These are phyloP conservation scores for Fraxinus xanthoxyloides DNA, from an alignment of 305 asterid species.

Conservation along the genomic window DNA sequence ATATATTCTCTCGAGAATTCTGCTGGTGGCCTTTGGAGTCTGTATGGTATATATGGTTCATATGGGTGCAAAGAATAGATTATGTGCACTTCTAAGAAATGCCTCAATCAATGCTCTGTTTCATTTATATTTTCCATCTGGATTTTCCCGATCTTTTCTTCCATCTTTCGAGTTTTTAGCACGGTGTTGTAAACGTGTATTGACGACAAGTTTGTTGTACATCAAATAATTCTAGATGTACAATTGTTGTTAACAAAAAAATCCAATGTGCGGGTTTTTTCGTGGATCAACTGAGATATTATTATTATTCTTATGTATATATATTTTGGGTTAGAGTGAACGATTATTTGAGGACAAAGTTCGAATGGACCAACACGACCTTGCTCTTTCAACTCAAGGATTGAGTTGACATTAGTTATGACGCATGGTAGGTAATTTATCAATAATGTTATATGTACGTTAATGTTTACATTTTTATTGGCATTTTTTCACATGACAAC, in stretches of 20 bases:
- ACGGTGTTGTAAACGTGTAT: neutral
- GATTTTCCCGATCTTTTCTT: neutral
- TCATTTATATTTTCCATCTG: neutral
- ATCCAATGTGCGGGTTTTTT: neutral
- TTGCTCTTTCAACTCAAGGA: neutral
- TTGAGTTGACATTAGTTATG: neutral
- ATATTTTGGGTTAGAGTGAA: neutral
- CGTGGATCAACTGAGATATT: neutral
- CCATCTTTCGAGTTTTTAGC: neutral
- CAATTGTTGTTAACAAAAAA: neutral
- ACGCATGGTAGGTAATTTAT: neutral
- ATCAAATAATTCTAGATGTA: neutral
- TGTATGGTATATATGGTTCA: slow-evolving; percentile 3
- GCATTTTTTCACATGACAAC: too few relatives aligned
- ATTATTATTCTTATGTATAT: too few relatives aligned
- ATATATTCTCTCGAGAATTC: neutral
- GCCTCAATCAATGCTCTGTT: neutral
- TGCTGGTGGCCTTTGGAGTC: neutral
- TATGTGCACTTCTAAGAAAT: neutral
- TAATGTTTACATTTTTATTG: too few relatives aligned
- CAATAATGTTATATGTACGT: too few relatives aligned
- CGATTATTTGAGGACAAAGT: neutral
- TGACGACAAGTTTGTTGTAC: neutral
- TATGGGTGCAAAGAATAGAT: slow-evolving; percentile 1
- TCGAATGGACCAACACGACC: neutral